These are phyloP conservation scores for Saccharomycopsis vini DNA, from an alignment of 805 yeast species.

Conservation along the genomic window DNA sequence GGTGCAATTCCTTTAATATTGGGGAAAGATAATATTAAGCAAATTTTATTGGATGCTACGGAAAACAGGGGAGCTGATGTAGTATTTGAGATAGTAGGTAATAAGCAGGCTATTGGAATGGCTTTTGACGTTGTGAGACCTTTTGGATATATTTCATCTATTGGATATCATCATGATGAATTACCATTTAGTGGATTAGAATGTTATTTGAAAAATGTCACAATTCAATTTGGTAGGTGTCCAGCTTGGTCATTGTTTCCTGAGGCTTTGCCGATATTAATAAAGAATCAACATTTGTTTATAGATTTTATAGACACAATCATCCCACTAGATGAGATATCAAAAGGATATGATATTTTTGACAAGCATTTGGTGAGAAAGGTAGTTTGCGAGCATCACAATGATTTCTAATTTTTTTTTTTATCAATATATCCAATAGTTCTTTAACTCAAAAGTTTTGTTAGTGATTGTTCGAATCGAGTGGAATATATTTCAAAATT, in stretches of 20 bases:
- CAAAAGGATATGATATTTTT: slow-evolving; percentile 40
- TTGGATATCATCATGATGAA: slow-evolving; percentile 53
- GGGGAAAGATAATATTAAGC: slow-evolving; percentile 32
- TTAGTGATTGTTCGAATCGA: no score
- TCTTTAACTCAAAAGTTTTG: no score
- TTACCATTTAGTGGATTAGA: slow-evolving; percentile 50
- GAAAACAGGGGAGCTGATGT: slow-evolving; percentile 49
- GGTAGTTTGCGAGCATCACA: slow-evolving; percentile 34
- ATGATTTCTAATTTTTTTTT: not conserved
- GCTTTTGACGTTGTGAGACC: slow-evolving; percentile 48
- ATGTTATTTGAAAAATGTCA: slow-evolving; percentile 47
- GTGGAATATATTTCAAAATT: no score
- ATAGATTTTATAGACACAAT: slow-evolving; percentile 43
- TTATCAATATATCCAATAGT: no score
- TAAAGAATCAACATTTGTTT: slow-evolving; percentile 35
- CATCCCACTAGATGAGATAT: slow-evolving; percentile 36
- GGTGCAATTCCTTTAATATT: slow-evolving; percentile 44
- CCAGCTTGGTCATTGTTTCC: slow-evolving; percentile 49
- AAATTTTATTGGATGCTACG: slow-evolving; percentile 30
- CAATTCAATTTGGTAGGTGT: slow-evolving; percentile 54
- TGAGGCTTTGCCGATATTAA: slow-evolving; percentile 43
- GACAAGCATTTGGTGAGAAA: slow-evolving; percentile 47
- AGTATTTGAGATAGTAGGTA: slow-evolving; percentile 53
- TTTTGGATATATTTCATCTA: slow-evolving; percentile 47
- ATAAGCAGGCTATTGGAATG: slow-evolving; percentile 38